Evolutionary conservation across 2,329 filamentous ascomycete species (phyloP).

Genomic region (Cytospora piceae): DNA sequence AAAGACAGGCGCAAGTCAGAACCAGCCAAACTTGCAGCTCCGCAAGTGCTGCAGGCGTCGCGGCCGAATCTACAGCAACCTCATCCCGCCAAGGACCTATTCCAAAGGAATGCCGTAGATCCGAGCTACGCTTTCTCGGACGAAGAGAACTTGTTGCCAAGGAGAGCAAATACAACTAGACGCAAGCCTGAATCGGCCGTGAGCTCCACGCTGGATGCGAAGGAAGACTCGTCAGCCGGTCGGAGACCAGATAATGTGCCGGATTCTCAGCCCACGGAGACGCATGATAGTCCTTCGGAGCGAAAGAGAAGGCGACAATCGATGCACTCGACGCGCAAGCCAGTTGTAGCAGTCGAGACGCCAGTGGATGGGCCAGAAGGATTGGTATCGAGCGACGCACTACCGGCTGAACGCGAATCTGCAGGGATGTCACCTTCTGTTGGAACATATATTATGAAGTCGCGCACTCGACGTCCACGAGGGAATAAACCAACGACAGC

Average conservation of each 20-base stretch:
- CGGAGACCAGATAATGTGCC: neutral
- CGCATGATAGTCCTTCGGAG: neutral
- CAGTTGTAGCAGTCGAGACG: neutral
- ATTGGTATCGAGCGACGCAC: too few species aligned
- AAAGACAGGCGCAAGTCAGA: neutral
- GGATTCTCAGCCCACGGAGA: neutral
- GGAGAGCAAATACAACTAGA: slow-evolving; percentile 9
- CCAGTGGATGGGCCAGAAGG: neutral
- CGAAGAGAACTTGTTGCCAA: slow-evolving; percentile 39
- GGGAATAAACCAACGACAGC: too few species aligned
- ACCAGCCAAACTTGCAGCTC: neutral
- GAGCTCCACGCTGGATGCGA: slow-evolving; percentile 4
- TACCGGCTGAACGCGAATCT: too few species aligned
- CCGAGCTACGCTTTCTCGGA: slow-evolving; percentile 42
- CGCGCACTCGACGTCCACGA: too few species aligned
- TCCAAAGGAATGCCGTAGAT: slow-evolving; percentile 33
- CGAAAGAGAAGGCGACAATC: neutral
- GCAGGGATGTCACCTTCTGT: too few species aligned
- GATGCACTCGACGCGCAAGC: neutral
- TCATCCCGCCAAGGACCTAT: neutral
- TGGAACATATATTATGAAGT: too few species aligned
- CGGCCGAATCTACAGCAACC: neutral
- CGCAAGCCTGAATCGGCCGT: neutral
- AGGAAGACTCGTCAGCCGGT: neutral
- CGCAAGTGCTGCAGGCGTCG: neutral